These are phyloP conservation scores for Aspergillus heteromorphus DNA, from an alignment of 495 filamentous ascomycete species.

Conservation along the genomic window DNA sequence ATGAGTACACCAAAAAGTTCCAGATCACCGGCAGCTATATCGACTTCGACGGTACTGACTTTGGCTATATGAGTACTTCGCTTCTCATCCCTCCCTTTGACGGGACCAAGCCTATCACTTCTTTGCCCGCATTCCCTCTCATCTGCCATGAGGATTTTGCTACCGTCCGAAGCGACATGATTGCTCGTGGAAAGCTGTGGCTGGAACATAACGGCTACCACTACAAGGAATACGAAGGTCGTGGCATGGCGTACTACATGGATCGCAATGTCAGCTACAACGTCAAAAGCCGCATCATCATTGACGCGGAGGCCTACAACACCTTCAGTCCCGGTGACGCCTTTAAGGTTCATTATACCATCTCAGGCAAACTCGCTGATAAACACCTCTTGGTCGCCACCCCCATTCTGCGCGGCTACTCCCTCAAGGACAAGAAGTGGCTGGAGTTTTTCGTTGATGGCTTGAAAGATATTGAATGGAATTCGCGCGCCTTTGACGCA, in stretches of 20 bases:
- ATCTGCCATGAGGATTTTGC: constrained; percentile 44
- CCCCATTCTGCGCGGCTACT: constrained; percentile 21
- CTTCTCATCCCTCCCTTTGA: constrained; percentile 46
- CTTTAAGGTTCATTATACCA: constrained; percentile 13
- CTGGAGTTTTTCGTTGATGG: constrained; percentile 33
- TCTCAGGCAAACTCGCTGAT: constrained; percentile 10
- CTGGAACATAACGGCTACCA: constrained; percentile 53
- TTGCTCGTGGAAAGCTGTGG: constrained; percentile 45
- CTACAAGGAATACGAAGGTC: constrained; percentile 56
- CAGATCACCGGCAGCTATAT: constrained; percentile 31
- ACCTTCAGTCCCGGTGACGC: constrained; percentile 31
- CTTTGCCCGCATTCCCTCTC: constrained; percentile 52
- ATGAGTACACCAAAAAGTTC: background rate
- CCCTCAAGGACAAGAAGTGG: constrained; percentile 37
- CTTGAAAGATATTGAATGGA: constrained; percentile 43
- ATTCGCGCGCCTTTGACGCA: constrained; percentile 48
- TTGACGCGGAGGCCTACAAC: constrained; percentile 42
- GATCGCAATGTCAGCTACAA: constrained; percentile 37
- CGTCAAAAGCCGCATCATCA: constrained; percentile 51
- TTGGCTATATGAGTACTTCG: constrained; percentile 41
- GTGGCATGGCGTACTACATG: constrained; percentile 28
- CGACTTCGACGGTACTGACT: constrained; percentile 56
- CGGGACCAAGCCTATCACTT: constrained; percentile 52
- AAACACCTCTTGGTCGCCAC: constrained; percentile 15
- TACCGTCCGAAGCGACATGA: constrained; percentile 23